Percentiles rank a stretch among this genome's conserved stretches.
phyloP scores from a whole-genome alignment of 331 rosid genomes.

The Rhamnella rubrinervis region DNA sequence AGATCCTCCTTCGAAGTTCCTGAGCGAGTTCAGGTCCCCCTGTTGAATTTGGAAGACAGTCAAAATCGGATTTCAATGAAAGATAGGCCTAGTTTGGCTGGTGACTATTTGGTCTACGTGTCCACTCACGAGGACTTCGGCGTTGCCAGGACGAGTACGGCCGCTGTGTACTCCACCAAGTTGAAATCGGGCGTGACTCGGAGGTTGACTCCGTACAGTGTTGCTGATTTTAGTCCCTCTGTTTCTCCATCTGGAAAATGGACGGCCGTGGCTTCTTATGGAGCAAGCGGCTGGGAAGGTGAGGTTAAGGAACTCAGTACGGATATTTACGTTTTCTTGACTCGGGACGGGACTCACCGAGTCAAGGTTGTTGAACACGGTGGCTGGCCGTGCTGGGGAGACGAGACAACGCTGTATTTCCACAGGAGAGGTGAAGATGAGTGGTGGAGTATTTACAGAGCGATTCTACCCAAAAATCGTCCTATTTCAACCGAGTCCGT shows the following conservation, averaged over 20 bases:
- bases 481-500: slow-evolving; percentile 41
- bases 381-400: slow-evolving; percentile 89
- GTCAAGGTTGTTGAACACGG: slow-evolving; percentile 70
- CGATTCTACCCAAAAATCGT: slow-evolving; percentile 43
- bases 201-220: slow-evolving; percentile 64
- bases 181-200: slow-evolving; percentile 52
- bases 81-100: slow-evolving; percentile 59
- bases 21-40: slow-evolving; percentile 57
- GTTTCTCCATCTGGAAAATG: slow-evolving; percentile 68
- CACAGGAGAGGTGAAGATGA: slow-evolving; percentile 70
- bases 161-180: slow-evolving; percentile 77
- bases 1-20: slow-evolving; percentile 49
- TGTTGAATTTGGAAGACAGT: slow-evolving; percentile 21
- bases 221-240: slow-evolving; percentile 82
- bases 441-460: slow-evolving; percentile 86
- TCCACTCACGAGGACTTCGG: slow-evolving; percentile 75
- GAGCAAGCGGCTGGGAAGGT: slow-evolving; percentile 64
- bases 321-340: slow-evolving; percentile 62
- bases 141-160: slow-evolving; percentile 60
- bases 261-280: slow-evolving; percentile 87
- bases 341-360: slow-evolving; percentile 70
- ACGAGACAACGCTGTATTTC: slow-evolving; percentile 70
- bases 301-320: slow-evolving; percentile 79
- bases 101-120: slow-evolving; percentile 51
- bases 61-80: slow-evolving; percentile 51